Evolutionary conservation across 192 early-diverging fungal genomes (phyloP), one percentile per base, ranked within the genome.

Genomic region (Backusella parvicylindrica): DNA sequence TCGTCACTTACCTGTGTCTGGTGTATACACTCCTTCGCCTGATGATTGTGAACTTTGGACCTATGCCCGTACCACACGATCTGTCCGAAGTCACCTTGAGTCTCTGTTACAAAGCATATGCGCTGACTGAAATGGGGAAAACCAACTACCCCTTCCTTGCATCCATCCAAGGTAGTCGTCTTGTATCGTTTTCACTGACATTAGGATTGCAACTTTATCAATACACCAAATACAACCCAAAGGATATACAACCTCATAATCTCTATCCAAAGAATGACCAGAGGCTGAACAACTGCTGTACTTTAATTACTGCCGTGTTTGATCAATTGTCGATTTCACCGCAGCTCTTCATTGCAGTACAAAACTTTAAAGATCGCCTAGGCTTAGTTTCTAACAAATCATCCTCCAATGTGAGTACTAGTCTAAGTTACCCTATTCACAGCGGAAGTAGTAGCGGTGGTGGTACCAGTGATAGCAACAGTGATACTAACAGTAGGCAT

Each of bases 121-220:
- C 33, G 11, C 18, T 70, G 23, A 70, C 68, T 47, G 43, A 1
- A 23, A 21, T 70, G 13, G 41, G n/a, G 2, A 38, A 41, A 13
- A 6, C 26, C 12, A 35, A n/a, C 2, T n/a, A 30, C 26, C 47
- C 68, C 28, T 18, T 37, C 3, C 37, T 47, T 5, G 40, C 26
- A 26, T 41, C 68, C 16, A 70, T 70, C 16, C 38, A 70, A 6
- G 68, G 68, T 18, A 70, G 41, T 41, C 68, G 68, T 31, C 38
- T 70, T 12, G 40, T 70, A 11, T 41, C 68, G 0, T 47, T 47
- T 31, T 13, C 37, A 16, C 16, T 70, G 15, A 70, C 41, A 31
- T 30, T 70, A 7, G 12, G 26, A 1, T 8, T 70, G 7, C 68
- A 70, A 31, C 26, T 37, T 16, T 35, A 31, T 35, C 64, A 66